A percentile compares a stretch with the other conserved stretches of the same genome.
phyloP scores from a whole-genome alignment of 495 filamentous ascomycete species.

The Penicillium nucicola region DNA sequence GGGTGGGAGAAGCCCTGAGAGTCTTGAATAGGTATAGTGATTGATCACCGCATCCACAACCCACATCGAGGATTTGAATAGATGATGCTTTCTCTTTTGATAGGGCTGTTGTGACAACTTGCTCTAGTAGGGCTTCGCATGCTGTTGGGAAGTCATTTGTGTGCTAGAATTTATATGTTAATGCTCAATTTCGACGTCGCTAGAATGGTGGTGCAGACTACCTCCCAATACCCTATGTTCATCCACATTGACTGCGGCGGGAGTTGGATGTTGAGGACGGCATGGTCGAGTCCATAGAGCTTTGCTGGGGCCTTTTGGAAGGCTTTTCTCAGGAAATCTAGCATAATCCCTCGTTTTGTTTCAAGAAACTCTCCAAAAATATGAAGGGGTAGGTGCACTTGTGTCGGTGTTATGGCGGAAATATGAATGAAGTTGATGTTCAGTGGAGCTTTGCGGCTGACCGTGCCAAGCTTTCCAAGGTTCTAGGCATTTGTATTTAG shows the following conservation, averaged over 20 bases:
- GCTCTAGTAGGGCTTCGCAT: conserved; percentile 36
- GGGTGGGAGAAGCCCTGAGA: background rate
- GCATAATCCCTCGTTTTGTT: background rate
- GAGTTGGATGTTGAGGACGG: conserved; percentile 27
- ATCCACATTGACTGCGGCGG: conserved; percentile 38
- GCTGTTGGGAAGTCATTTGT: conserved; percentile 36
- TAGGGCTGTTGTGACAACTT: conserved; percentile 37
- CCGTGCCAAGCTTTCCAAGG: conserved; percentile 1
- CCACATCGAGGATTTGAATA: conserved; percentile 42
- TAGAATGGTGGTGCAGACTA: background rate
- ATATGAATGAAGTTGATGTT: too few relatives aligned
- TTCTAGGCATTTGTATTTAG: background rate
- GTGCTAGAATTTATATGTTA: conserved; percentile 11
- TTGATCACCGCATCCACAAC: conserved; percentile 52
- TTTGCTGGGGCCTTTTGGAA: background rate
- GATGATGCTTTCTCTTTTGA: conserved; percentile 10
- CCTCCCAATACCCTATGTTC: conserved; percentile 43
- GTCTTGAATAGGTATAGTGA: conserved; percentile 24
- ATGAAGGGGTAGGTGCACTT: too few relatives aligned
- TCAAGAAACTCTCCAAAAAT: background rate
- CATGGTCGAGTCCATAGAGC: conserved; percentile 34
- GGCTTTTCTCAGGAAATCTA: conserved; percentile 1
- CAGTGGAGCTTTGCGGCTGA: background rate
- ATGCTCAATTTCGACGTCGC: background rate
- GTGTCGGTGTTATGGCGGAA: too few relatives aligned